Percentiles rank a stretch among this genome's conserved stretches.
These are phyloP conservation scores for Xeromyces bisporus DNA, from an alignment of 495 filamentous ascomycete genomes.

Conservation along the genomic window DNA sequence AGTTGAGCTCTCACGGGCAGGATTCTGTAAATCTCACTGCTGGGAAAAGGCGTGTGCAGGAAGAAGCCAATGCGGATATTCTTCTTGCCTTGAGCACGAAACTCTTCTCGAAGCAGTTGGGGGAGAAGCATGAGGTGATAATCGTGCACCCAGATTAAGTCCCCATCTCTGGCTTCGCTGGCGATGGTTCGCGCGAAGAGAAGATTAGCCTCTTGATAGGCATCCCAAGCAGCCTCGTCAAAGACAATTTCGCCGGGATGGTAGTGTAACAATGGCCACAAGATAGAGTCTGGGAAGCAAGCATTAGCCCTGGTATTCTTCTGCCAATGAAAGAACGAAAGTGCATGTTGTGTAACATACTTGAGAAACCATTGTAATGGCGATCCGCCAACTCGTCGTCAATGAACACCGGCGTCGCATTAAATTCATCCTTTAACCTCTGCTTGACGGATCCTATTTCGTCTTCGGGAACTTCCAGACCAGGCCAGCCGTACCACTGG, in stretches of 20 bases:
- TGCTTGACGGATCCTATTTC: slow-evolving; percentile 36
- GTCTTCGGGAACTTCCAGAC: slow-evolving; percentile 50
- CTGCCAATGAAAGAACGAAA: slow-evolving; percentile 1
- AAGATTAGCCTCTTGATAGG: slow-evolving; percentile 64
- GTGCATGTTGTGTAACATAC: slow-evolving; percentile 25
- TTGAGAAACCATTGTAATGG: slow-evolving; percentile 63
- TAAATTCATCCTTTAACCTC: slow-evolving; percentile 43
- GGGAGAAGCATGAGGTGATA: slow-evolving; percentile 83
- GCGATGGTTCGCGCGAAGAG: slow-evolving; percentile 59
- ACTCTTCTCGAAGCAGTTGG: slow-evolving; percentile 63
- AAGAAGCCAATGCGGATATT: slow-evolving; percentile 83
- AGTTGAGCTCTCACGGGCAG: slow-evolving; percentile 66
- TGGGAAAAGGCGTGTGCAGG: slow-evolving; percentile 77
- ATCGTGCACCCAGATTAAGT: slow-evolving; percentile 79
- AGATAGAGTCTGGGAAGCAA: slow-evolving; percentile 80
- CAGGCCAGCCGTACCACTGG: slow-evolving; percentile 85
- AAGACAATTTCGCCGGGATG: slow-evolving; percentile 83
- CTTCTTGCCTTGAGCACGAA: slow-evolving; percentile 39
- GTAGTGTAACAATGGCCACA: slow-evolving; percentile 85
- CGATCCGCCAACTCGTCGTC: slow-evolving; percentile 49
- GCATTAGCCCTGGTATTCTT: no score
- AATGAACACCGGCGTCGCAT: slow-evolving; percentile 50
- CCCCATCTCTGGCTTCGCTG: slow-evolving; percentile 58
- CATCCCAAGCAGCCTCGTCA: slow-evolving; percentile 67
- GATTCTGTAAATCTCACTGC: slow-evolving; percentile 76